Evolutionary conservation across 1,139 yeast genomes (phyloP).

Genomic region (Blastobotrys aristatus): DNA sequence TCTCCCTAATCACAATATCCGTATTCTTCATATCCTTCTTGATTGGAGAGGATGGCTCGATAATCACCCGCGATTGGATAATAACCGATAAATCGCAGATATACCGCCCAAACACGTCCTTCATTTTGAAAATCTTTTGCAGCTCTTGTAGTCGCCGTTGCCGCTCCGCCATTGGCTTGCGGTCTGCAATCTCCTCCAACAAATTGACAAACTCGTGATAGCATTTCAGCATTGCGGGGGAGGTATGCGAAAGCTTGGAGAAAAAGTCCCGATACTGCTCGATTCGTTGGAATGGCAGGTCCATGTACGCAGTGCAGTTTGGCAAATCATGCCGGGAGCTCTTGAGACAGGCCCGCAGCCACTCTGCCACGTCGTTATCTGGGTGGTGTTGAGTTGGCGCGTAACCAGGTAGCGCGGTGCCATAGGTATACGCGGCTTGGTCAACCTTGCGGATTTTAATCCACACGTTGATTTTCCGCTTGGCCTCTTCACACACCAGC

Average conservation of each 20-base stretch:
- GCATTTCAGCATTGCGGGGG: conserved; percentile 19
- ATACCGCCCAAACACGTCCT: conserved; percentile 19
- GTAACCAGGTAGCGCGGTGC: conserved; percentile 17
- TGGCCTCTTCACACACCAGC: conserved; percentile 15
- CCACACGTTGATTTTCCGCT: conserved; percentile 17
- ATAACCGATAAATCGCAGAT: conserved; percentile 23
- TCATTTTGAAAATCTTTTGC: conserved; percentile 19
- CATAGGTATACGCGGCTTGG: conserved; percentile 15
- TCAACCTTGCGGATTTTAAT: conserved; percentile 16
- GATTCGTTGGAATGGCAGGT: conserved; percentile 23
- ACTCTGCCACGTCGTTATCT: conserved; percentile 26
- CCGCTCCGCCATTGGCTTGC: conserved; percentile 21
- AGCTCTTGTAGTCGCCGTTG: conserved; percentile 20
- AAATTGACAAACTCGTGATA: conserved; percentile 16
- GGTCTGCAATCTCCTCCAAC: conserved; percentile 19
- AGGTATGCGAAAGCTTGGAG: conserved; percentile 13
- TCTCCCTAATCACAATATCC: conserved; percentile 19
- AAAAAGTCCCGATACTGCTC: conserved; percentile 19
- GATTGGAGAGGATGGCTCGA: conserved; percentile 17
- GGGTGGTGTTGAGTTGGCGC: conserved; percentile 24
- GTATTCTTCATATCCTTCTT: conserved; percentile 16
- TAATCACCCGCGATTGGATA: conserved; percentile 18
- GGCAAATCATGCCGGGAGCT: conserved; percentile 20
- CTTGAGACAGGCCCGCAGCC: conserved; percentile 22
- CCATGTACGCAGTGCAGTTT: conserved; percentile 23